Evolutionary conservation across 2,329 filamentous ascomycete genomes (phyloP), one percentile per base, ranked within the genome.

Genomic region (Zymoseptoria pseudotritici): DNA sequence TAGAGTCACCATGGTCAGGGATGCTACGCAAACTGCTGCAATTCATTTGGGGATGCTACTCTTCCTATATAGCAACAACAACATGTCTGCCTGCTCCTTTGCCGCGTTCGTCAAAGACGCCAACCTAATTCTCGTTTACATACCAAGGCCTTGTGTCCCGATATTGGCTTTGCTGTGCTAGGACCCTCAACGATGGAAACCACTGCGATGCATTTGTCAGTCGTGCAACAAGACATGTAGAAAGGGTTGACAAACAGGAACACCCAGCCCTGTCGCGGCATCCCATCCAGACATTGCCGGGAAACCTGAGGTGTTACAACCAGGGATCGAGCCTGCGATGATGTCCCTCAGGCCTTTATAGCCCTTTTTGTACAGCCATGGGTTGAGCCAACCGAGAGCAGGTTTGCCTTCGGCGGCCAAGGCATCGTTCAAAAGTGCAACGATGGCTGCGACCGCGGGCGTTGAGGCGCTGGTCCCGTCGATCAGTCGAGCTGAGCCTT

Each of bases 401-500:
- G 78, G 70, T 69, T 81, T 79, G 4, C 80, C 80, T 2, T 71
- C 73, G 0, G 77, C 73, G 31, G 86, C 69, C 31, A 83, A 75
- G 1, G 81, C 83, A 66, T 87, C 85, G 65, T 88, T 88, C 60
- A 88, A 74, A 5, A 88, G 77, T 1, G 82, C 76, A 53, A 89
- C 75, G 54, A 88, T 76, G 9, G 77, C 81, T 1, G 82, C 80
- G 36, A 84, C 82, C 0, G 83, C 75, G 0, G 87, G 87, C 1
- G 81, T 74, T 0, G 84, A 80, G 22, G 83, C 81, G n/a, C 78
- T 81, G 1, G 69, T 70, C 13, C 83, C 82, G n/a, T 77, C 79
- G 4, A 70, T 67, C 4, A 69, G 74, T 4, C 71, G 36, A 29
- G 76, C 70, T 1, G 65, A 73, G 4, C 73, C 72, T 57, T 78